phyloP scores from a whole-genome alignment of 176 grass and related monocot species.

The Musa troglodytarum region DNA sequence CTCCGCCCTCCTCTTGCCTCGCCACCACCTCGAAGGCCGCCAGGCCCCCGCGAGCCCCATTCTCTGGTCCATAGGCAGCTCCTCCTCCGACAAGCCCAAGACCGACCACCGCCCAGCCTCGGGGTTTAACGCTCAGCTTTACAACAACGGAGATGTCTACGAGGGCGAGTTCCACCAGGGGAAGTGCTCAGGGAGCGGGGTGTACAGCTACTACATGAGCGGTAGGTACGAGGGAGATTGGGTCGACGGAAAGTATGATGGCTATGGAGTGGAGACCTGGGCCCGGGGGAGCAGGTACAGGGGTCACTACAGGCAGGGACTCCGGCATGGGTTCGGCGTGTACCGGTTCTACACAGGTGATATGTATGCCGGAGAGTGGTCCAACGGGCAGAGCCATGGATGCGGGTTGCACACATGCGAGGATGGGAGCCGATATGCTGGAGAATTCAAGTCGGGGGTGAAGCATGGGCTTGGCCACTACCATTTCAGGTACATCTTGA shows the following conservation, averaged over 20 bases:
- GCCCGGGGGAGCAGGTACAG: slow-evolving; percentile 82
- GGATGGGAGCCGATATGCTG: slow-evolving; percentile 86
- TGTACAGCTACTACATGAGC: slow-evolving; percentile 99
- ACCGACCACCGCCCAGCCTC: slow-evolving; percentile 37
- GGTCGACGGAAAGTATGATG: slow-evolving; percentile 85
- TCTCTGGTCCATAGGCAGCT: slow-evolving; percentile 88
- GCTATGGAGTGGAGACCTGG: slow-evolving; percentile 89
- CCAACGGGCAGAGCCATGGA: slow-evolving; percentile 93
- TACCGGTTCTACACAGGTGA: slow-evolving; percentile 96
- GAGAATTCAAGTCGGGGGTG: slow-evolving; percentile 96
- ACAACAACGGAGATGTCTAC: slow-evolving; percentile 86
- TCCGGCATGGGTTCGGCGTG: slow-evolving; percentile 83
- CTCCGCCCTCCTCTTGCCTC: slow-evolving; percentile 35
- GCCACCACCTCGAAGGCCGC: slow-evolving; percentile 34
- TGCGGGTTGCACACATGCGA: slow-evolving; percentile 89
- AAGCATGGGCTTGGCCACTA: slow-evolving; percentile 96
- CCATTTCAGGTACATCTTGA: slow-evolving; percentile 80
- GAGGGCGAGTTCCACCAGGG: slow-evolving; percentile 85
- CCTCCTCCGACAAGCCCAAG: neutral
- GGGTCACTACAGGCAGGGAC: slow-evolving; percentile 80
- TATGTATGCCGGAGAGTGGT: slow-evolving; percentile 92
- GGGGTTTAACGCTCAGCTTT: slow-evolving; percentile 71
- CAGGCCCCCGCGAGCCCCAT: slow-evolving; percentile 41
- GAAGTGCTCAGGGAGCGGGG: slow-evolving; percentile 79
- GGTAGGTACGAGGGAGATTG: slow-evolving; percentile 95